A percentile compares a stretch with the other conserved stretches of the same genome.
phyloP scores from a whole-genome alignment of 164 flowering plant genomes.

The Tetrastigma voinierianum region DNA sequence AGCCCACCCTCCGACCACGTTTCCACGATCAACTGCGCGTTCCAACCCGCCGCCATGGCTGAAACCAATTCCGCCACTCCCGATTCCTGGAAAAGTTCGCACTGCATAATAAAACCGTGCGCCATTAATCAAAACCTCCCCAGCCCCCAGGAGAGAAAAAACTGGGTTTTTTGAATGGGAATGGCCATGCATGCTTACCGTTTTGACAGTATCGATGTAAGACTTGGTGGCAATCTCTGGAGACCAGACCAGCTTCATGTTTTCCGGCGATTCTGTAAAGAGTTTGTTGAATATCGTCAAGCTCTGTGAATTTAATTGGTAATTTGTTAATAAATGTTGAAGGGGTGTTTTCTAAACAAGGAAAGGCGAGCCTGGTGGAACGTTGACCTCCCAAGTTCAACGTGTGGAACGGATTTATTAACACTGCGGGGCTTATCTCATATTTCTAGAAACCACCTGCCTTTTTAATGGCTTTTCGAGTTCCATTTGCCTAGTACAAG shows the following conservation, averaged over 20 bases:
- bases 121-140: background rate
- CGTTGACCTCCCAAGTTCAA: conserved; percentile 28
- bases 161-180: background rate
- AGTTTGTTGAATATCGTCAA: too few species aligned
- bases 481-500: too few species aligned
- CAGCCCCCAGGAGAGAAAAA: too few species aligned
- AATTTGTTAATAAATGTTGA: background rate
- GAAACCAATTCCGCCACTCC: conserved; percentile 46
- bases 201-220: conserved; percentile 74
- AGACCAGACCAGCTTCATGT: conserved; percentile 84
- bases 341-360: background rate
- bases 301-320: background rate
- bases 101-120: conserved; percentile 22
- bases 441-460: too few species aligned
- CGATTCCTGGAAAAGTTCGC: conserved; percentile 28
- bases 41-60: conserved; percentile 56
- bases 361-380: too few species aligned
- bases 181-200: conserved; percentile 30
- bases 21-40: conserved; percentile 36
- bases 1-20: conserved; percentile 63
- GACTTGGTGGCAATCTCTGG: conserved; percentile 79
- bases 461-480: too few species aligned
- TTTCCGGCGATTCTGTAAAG: background rate
- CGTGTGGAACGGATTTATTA: conserved; percentile 16
- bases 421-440: too few species aligned